These are phyloP conservation scores for Suillus decipiens DNA, from an alignment of 768 basidiomycete genomes.

Conservation along the genomic window DNA sequence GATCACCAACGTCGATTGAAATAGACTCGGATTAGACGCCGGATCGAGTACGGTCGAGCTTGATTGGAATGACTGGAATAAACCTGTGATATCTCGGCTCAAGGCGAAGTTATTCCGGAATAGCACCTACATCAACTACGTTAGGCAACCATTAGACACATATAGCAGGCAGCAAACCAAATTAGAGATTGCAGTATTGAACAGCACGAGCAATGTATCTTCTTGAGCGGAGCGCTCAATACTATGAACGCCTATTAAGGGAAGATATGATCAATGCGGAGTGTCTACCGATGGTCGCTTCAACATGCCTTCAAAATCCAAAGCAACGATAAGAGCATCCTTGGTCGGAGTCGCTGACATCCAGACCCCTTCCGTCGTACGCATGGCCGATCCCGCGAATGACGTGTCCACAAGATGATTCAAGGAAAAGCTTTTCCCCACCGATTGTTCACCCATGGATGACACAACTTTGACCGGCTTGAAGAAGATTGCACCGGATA, in stretches of 20 bases:
- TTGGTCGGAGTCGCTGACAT: constrained; percentile 65
- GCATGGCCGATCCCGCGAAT: constrained; percentile 66
- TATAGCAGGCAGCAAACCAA: constrained; percentile 37
- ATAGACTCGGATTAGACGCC: constrained; percentile 55
- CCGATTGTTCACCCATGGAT: constrained; percentile 70
- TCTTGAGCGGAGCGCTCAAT: constrained; percentile 67
- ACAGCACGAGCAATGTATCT: constrained; percentile 61
- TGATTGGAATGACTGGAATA: constrained; percentile 64
- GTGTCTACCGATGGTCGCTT: constrained; percentile 6
- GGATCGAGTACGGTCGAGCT: constrained; percentile 60
- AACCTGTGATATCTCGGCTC: constrained; percentile 59
- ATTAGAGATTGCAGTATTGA: constrained; percentile 68
- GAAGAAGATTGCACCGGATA: background rate
- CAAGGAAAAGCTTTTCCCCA: constrained; percentile 59
- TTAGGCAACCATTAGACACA: background rate
- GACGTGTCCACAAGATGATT: constrained; percentile 67
- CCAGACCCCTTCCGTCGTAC: constrained; percentile 71
- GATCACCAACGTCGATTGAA: constrained; percentile 59
- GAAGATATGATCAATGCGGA: background rate
- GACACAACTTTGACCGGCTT: constrained; percentile 67
- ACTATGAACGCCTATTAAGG: constrained; percentile 51
- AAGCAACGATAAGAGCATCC: constrained; percentile 53
- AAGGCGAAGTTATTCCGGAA: constrained; percentile 69
- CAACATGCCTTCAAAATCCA: constrained; percentile 61
- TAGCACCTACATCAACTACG: constrained; percentile 43